Conservation (phyloP, 108 stramenopile species). For the Hondaea fermentalgiana region DNA sequence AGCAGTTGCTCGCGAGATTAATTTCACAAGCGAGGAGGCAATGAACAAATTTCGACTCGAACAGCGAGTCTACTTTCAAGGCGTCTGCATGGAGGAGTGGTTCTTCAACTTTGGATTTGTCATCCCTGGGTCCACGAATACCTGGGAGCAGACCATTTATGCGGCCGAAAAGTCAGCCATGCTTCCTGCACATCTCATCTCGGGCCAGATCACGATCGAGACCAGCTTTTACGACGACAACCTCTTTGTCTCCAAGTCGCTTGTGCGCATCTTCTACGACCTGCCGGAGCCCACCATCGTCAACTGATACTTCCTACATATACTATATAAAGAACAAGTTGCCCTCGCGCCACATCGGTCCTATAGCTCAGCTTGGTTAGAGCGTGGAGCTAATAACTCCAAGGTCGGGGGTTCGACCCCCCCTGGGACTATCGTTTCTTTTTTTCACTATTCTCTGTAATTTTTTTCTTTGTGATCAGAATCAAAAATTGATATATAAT, state of each 20-base stretch:
- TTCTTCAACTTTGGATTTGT: slow-evolving; percentile 58
- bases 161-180: slow-evolving; percentile 32
- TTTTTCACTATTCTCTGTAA: neutral
- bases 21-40: slow-evolving; percentile 34
- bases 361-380: neutral
- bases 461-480: neutral
- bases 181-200: slow-evolving; percentile 18
- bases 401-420: neutral
- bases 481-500: no score
- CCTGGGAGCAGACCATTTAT: slow-evolving; percentile 57
- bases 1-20: slow-evolving; percentile 52
- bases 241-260: slow-evolving; percentile 41
- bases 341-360: neutral
- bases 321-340: neutral
- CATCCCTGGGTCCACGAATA: slow-evolving; percentile 53
- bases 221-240: slow-evolving; percentile 52
- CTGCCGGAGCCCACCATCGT: neutral
- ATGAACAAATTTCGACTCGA: slow-evolving; percentile 46
- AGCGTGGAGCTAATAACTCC: neutral
- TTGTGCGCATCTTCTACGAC: slow-evolving; percentile 54
- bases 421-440: neutral
- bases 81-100: slow-evolving; percentile 44
- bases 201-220: slow-evolving; percentile 49
- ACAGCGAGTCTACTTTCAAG: slow-evolving; percentile 38
- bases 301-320: neutral